Percentiles rank a stretch among this genome's conserved stretches.
These are phyloP conservation scores for Incumbomyces lentus DNA, from an alignment of 2,329 filamentous ascomycete species.

Conservation along the genomic window DNA sequence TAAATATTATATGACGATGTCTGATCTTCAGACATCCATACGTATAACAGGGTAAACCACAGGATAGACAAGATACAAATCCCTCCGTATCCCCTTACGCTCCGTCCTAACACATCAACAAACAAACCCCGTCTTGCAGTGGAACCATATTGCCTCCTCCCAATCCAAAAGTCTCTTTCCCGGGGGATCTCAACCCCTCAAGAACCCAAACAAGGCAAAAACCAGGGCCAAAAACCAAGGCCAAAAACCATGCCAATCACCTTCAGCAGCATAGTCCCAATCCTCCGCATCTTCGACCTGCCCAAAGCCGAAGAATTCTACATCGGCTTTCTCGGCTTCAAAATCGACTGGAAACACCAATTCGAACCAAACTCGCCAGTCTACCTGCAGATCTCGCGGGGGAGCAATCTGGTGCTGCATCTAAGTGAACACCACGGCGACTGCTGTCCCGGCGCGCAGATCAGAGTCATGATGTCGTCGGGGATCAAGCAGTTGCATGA, in stretches of 20 bases:
- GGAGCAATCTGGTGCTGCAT: constrained; percentile 1
- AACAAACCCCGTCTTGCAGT: no score
- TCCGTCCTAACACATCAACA: no score
- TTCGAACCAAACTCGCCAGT: not conserved
- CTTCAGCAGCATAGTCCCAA: constrained; percentile 1
- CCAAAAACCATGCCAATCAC: constrained; percentile 1
- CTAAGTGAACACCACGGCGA: constrained; percentile 3
- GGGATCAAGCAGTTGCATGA: not conserved
- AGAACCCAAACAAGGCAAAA: no score
- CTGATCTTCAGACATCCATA: no score
- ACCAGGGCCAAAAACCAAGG: no score
- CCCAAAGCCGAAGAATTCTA: constrained; percentile 6
- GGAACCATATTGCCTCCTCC: no score
- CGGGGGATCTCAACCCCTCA: no score
- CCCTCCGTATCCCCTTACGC: no score
- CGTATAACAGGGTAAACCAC: no score
- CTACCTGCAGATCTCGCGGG: constrained; percentile 1
- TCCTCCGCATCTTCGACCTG: constrained; percentile 5
- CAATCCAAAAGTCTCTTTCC: no score
- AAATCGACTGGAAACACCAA: constrained; percentile 3
- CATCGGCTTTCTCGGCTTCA: not conserved
- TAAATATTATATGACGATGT: no score
- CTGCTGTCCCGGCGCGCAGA: not conserved
- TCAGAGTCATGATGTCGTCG: not conserved
- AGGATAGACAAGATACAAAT: no score